phyloP scores from a whole-genome alignment of 768 basidiomycete genomes.

The Collybia sordida region DNA sequence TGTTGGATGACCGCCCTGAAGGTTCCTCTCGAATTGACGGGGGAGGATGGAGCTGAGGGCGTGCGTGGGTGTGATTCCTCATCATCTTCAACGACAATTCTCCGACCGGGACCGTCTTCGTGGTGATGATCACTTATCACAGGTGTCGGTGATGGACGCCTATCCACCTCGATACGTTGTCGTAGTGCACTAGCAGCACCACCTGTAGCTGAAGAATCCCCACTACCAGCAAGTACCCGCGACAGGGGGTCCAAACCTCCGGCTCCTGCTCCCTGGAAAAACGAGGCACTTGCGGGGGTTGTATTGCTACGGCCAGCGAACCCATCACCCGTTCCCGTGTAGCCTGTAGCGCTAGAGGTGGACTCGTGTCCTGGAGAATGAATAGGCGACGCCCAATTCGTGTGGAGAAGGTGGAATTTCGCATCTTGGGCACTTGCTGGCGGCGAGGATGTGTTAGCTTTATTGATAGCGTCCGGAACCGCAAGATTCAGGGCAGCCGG shows the following conservation, averaged over 20 bases:
- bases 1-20: neutral
- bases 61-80: neutral
- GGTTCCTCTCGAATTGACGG: neutral
- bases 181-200: neutral
- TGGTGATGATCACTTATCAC: neutral
- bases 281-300: constrained; percentile 6
- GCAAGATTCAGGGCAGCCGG: constrained; percentile 31
- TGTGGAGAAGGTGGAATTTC: constrained; percentile 28
- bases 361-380: constrained; percentile 22
- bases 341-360: neutral
- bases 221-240: neutral
- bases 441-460: constrained; percentile 4
- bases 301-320: constrained; percentile 1
- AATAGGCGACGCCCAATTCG: constrained; percentile 36
- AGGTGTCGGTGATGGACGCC: neutral
- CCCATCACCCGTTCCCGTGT: constrained; percentile 8
- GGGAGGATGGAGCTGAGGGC: no score
- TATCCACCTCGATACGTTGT: neutral
- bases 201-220: neutral
- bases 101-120: neutral
- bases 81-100: neutral
- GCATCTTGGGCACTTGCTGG: constrained; percentile 16
- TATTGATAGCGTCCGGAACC: neutral
- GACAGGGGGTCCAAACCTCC: neutral
- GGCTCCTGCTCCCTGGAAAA: neutral